Evolutionary conservation across 129 eudicot species (phyloP).

Genomic region (Pulicaria dysenterica): DNA sequence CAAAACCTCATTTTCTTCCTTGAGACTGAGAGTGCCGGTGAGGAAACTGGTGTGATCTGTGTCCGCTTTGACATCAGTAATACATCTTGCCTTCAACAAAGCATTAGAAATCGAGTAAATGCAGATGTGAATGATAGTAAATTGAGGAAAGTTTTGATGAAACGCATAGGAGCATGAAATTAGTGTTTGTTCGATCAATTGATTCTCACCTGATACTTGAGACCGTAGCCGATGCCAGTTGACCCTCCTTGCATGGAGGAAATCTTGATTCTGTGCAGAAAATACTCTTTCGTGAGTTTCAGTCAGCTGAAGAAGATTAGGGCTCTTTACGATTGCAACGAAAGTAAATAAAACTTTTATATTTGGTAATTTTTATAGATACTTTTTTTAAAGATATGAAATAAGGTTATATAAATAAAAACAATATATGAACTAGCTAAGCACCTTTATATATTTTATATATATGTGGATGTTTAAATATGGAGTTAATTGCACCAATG

Average conservation of each 20-base stretch:
- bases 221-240: constrained; percentile 89
- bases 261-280: background rate
- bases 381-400: too few relatives aligned
- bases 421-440: too few relatives aligned
- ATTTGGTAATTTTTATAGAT: too few relatives aligned
- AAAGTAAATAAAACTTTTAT: too few relatives aligned
- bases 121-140: constrained; percentile 9
- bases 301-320: constrained; percentile 29
- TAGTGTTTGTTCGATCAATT: constrained; percentile 24
- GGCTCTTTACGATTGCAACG: constrained; percentile 21
- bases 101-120: constrained; percentile 12
- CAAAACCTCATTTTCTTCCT: constrained; percentile 93
- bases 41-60: constrained; percentile 97
- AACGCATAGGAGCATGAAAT: constrained; percentile 15
- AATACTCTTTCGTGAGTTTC: background rate
- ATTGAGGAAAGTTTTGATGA: constrained; percentile 4
- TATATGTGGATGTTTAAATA: too few relatives aligned
- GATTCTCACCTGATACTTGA: constrained; percentile 75
- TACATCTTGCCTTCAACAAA: constrained; percentile 82
- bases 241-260: constrained; percentile 82
- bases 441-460: too few relatives aligned
- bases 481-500: too few relatives aligned
- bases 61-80: constrained; percentile 93
- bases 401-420: too few relatives aligned
- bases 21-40: constrained; percentile 96